phyloP scores from a whole-genome alignment of 208 protist species.

The Trypanosoma congolense region DNA sequence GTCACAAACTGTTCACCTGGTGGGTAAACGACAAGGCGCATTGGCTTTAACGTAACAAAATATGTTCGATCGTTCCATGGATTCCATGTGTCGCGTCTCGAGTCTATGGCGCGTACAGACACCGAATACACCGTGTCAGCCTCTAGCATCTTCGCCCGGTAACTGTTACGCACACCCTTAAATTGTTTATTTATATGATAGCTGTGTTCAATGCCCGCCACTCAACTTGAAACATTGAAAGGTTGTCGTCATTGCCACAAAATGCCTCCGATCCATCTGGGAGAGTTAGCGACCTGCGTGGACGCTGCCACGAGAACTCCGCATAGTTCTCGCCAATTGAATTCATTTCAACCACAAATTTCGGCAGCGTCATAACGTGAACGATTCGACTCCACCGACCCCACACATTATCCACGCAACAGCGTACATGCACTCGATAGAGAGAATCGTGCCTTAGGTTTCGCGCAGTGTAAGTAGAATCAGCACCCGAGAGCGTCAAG shows the following conservation, averaged over 20 bases:
- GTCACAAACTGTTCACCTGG: constrained; percentile 75
- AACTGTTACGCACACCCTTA: constrained; percentile 60
- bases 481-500: constrained; percentile 21
- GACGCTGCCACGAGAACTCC: constrained; percentile 62
- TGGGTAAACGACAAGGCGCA: constrained; percentile 38
- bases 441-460: constrained; percentile 61
- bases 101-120: constrained; percentile 62
- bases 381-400: constrained; percentile 77
- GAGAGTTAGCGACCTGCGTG: constrained; percentile 38
- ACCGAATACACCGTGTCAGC: constrained; percentile 74
- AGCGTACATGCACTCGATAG: constrained; percentile 78
- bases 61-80: constrained; percentile 65
- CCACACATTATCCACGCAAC: constrained; percentile 79
- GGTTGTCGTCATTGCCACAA: constrained; percentile 35
- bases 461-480: constrained; percentile 43
- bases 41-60: constrained; percentile 83
- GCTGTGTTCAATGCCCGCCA: constrained; percentile 50
- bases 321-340: constrained; percentile 83
- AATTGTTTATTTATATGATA: constrained; percentile 74
- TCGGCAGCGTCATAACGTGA: constrained; percentile 76
- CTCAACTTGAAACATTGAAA: constrained; percentile 79
- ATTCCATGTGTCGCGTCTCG: constrained; percentile 37
- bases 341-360: constrained; percentile 55
- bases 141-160: constrained; percentile 71
- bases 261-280: constrained; percentile 61